Conservation (phyloP, 129 eudicot species). For the Sambucus nigra region DNA sequence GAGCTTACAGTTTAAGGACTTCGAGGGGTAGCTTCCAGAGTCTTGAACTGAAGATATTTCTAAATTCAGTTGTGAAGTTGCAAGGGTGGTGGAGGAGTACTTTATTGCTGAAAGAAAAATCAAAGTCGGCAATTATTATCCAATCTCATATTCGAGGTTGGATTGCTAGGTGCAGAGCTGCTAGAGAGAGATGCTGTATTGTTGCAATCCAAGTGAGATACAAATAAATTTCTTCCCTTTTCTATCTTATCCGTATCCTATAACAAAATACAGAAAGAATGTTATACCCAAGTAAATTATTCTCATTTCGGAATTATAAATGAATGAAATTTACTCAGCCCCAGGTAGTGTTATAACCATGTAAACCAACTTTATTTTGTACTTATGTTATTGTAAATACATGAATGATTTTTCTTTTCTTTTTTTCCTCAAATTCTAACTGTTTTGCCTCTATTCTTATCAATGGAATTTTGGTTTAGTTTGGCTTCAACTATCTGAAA, state of each 20-base stretch:
- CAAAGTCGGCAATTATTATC: slow-evolving; percentile 40
- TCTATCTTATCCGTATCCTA: not conserved
- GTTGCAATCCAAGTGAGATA: slow-evolving; percentile 68
- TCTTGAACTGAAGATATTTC: slow-evolving; percentile 23
- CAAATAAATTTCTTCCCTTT: not conserved
- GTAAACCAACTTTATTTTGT: too few species aligned
- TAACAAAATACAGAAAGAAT: too few species aligned
- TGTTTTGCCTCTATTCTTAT: too few species aligned
- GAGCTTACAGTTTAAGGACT: slow-evolving; percentile 2
- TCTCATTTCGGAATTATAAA: too few species aligned
- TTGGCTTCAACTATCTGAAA: too few species aligned
- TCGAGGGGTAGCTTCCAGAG: slow-evolving; percentile 4
- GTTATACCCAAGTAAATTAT: too few species aligned
- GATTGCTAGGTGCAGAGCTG: slow-evolving; percentile 38
- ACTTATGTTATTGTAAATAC: too few species aligned
- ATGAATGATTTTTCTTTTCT: too few species aligned
- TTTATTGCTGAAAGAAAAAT: slow-evolving; percentile 24
- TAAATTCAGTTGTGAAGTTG: slow-evolving; percentile 28
- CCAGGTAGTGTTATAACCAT: too few species aligned
- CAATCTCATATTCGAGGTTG: slow-evolving; percentile 66
- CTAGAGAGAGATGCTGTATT: slow-evolving; percentile 28
- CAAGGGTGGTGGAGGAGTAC: slow-evolving; percentile 64
- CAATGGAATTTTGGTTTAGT: too few species aligned
- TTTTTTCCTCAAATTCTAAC: too few species aligned
- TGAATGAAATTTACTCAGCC: too few species aligned